Evolutionary conservation across 2,329 filamentous ascomycete species (phyloP).

Genomic region (Knufia fluminis): DNA sequence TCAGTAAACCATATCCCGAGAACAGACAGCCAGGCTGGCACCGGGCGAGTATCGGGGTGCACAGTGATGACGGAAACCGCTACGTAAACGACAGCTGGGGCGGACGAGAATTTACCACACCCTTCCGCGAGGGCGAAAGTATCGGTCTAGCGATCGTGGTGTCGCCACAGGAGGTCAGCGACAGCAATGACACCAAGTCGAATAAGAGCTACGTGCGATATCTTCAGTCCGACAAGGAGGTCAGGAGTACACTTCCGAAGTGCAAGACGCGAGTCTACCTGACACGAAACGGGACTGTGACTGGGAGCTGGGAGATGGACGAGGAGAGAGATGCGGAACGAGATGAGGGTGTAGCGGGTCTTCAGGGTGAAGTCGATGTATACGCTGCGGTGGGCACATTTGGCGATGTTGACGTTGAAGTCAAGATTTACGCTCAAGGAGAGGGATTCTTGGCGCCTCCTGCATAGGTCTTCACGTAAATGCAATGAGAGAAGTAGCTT

Average conservation of each 20-base stretch:
- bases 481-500: too few relatives aligned
- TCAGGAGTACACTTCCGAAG: constrained; percentile 1
- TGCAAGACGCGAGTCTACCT: constrained; percentile 41
- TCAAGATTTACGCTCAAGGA: constrained; percentile 33
- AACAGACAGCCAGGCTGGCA: constrained; percentile 58
- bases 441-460: constrained; percentile 3
- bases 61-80: constrained; percentile 53
- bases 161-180: constrained; percentile 26
- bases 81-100: constrained; percentile 56
- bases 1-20: constrained; percentile 52
- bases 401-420: constrained; percentile 53
- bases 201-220: constrained; percentile 18
- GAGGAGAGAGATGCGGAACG: constrained; percentile 47
- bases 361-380: constrained; percentile 59
- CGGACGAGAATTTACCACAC: constrained; percentile 47
- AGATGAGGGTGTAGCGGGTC: constrained; percentile 48
- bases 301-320: constrained; percentile 49
- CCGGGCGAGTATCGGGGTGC: constrained; percentile 50
- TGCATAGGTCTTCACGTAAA: too few relatives aligned
- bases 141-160: constrained; percentile 53
- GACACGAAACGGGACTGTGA: constrained; percentile 46
- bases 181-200: constrained; percentile 18
- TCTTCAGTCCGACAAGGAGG: constrained; percentile 20
- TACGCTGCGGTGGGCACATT: constrained; percentile 53
- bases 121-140: constrained; percentile 46